Percentiles rank a stretch among this genome's conserved stretches.
Evolutionary conservation across 2,329 filamentous ascomycete species (phyloP).

Genomic region (Apiospora marii): DNA sequence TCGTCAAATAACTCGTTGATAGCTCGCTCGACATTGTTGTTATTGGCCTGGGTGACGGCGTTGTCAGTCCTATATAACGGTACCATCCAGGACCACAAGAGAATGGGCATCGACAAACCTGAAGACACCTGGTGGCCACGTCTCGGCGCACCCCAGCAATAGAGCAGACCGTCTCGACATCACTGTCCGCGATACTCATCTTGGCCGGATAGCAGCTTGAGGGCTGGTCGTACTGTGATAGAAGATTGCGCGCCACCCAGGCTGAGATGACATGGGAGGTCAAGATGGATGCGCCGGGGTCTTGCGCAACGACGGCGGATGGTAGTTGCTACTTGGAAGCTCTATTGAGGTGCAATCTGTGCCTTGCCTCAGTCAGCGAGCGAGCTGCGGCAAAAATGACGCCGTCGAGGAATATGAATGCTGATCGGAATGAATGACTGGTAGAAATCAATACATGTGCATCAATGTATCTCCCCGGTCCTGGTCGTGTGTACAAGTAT

Average conservation of each 20-base stretch:
- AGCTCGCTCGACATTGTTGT: conserved; percentile 56
- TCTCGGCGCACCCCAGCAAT: conserved; percentile 33
- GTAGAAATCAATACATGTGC: neutral
- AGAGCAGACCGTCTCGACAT: conserved; percentile 33
- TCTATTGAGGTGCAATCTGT: neutral
- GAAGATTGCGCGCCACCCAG: conserved; percentile 12
- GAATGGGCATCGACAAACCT: conserved; percentile 32
- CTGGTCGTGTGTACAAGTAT: neutral
- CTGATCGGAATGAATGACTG: conserved; percentile 9
- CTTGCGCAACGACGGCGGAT: conserved; percentile 1
- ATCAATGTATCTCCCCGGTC: neutral
- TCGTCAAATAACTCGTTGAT: conserved; percentile 62
- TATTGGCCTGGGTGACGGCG: conserved; percentile 47
- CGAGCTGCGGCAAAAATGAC: neutral
- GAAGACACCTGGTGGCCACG: conserved; percentile 37
- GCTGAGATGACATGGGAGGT: conserved; percentile 3
- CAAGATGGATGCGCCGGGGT: neutral
- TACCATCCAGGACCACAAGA: neutral
- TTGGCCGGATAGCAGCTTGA: conserved; percentile 4
- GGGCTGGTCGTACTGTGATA: neutral
- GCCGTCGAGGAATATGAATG: neutral
- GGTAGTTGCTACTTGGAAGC: neutral
- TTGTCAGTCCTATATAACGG: neutral
- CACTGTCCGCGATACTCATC: conserved; percentile 29
- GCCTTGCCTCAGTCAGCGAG: conserved; percentile 8